Evolutionary conservation across 2,329 filamentous ascomycete genomes (phyloP).

Genomic region (Aciculosporium take): DNA sequence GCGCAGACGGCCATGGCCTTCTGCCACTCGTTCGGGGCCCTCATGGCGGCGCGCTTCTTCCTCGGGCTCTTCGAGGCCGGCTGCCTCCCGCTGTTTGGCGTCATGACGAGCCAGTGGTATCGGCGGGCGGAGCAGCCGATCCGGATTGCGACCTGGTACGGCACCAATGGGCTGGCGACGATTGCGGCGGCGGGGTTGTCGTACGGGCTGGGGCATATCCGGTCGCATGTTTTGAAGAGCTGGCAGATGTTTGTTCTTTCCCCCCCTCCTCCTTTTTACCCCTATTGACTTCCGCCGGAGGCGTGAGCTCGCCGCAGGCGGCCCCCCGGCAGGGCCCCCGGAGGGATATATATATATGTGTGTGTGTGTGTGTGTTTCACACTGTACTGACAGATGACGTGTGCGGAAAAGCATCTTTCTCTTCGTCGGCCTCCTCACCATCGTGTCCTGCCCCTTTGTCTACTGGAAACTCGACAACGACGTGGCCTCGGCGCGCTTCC

Average conservation of each 20-base stretch:
- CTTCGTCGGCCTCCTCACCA: conserved; percentile 45
- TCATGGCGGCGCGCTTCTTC: conserved; percentile 35
- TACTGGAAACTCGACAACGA: conserved; percentile 48
- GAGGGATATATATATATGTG: no score
- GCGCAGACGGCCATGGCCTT: conserved; percentile 31
- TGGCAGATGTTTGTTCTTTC: conserved; percentile 12
- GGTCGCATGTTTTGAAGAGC: conserved; percentile 11
- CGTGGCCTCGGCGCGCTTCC: conserved; percentile 36
- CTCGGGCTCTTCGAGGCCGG: conserved; percentile 36
- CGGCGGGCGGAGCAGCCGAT: conserved; percentile 42
- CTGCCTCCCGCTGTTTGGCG: conserved; percentile 31
- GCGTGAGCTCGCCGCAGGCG: no score
- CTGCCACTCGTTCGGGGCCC: conserved; percentile 30
- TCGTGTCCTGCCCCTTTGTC: conserved; percentile 40
- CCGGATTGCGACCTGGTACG: conserved; percentile 52
- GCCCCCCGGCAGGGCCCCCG: no score
- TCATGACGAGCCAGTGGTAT: conserved; percentile 36
- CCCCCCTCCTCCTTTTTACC: not conserved
- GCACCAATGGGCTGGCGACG: conserved; percentile 43
- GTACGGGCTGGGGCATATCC: conserved; percentile 41
- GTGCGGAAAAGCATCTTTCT: conserved; percentile 39
- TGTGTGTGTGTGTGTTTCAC: no score
- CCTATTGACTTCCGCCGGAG: not conserved
- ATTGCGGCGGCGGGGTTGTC: conserved; percentile 42
- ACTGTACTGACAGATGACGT: no score